Evolutionary conservation across 2,329 filamentous ascomycete species (phyloP).

Genomic region (Talaromyces sp.): DNA sequence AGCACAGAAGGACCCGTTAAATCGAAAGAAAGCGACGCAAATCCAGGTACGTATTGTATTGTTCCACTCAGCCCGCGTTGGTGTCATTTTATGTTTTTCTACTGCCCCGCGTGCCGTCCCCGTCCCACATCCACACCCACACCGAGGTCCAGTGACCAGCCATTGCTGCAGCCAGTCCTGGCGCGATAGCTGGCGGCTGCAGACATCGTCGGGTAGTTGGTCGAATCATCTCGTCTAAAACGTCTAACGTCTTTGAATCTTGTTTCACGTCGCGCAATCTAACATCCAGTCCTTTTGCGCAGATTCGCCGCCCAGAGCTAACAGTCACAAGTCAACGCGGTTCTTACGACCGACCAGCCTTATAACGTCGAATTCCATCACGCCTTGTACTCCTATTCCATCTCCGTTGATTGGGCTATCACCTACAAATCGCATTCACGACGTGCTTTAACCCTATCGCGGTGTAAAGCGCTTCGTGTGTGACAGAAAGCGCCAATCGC

Average conservation of each 20-base stretch:
- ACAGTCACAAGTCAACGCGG: constrained; percentile 4
- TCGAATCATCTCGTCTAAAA: constrained; percentile 41
- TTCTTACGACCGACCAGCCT: neutral
- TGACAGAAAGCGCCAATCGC: constrained; percentile 16
- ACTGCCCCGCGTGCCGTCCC: constrained; percentile 15
- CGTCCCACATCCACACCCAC: constrained; percentile 23
- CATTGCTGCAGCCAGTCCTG: constrained; percentile 42
- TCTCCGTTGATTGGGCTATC: constrained; percentile 16
- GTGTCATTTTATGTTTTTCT: constrained; percentile 21
- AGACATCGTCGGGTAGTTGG: constrained; percentile 34
- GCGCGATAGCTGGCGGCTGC: constrained; percentile 40
- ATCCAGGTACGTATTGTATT: constrained; percentile 31
- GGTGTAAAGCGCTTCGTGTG: constrained; percentile 14
- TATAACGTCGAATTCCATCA: constrained; percentile 9
- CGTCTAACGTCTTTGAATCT: constrained; percentile 24
- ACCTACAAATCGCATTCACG: constrained; percentile 4
- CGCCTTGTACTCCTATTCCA: neutral
- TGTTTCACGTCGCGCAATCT: constrained; percentile 27
- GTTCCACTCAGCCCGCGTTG: constrained; percentile 21
- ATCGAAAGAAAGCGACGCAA: neutral
- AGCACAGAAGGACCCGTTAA: neutral
- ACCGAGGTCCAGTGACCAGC: constrained; percentile 41
- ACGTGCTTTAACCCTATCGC: constrained; percentile 10
- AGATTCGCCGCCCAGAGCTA: constrained; percentile 10
- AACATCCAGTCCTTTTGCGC: constrained; percentile 14